Base-by-base conservation (phyloP, 2,329 filamentous ascomycete species). In the Botryosphaeria dothidea region DNA sequence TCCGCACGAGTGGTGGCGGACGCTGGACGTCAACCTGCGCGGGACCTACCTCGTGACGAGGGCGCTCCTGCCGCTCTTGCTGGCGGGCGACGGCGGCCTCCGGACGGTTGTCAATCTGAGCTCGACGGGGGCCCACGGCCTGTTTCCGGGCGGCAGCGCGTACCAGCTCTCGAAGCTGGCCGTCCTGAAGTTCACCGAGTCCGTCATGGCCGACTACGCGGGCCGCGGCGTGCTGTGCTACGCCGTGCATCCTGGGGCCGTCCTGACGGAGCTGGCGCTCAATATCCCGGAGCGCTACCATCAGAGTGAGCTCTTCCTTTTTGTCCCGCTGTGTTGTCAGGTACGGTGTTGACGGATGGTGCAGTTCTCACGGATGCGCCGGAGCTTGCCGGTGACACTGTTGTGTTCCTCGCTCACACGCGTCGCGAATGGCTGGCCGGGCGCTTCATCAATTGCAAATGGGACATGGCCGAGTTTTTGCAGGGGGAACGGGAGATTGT, bases 81-180 rank as follows among this genome's bases (percentile, higher is more conserved):
- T 76, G 15, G 72, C 69, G 62, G 72, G 66, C 57, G 69, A 21
- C 63, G 3, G 21, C 15, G 41, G 57, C 6, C 69, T 71, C 43
- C 81, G 81, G 70, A 81, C 78, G 0, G 43, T 87, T 27, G 73
- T 86, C 64, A 83, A 81, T 62, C 73, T 86, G 36, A 76, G 74
- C 5, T 83, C 80, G 45, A 77, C 82, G 1, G 84, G 78, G 8
- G 80, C 76, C 80, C 4, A 69, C 74, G 67, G 17, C 9, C 25
- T 49, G 1, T 17, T 67, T 2, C 2, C 4, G 4, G 66, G 66
- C 2, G 57, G 52, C 1, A 68, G 64, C 21, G 75, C 76, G 2
- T 87, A 87, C 67, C 76, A 80, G 65, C 77, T 77, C 1, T 77
- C 75, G 41, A 86, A 87, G 70, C 73, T 85, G 41, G 84, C 83